Conservation (phyloP, 306 rosid species). For the Prunus dulcis region DNA sequence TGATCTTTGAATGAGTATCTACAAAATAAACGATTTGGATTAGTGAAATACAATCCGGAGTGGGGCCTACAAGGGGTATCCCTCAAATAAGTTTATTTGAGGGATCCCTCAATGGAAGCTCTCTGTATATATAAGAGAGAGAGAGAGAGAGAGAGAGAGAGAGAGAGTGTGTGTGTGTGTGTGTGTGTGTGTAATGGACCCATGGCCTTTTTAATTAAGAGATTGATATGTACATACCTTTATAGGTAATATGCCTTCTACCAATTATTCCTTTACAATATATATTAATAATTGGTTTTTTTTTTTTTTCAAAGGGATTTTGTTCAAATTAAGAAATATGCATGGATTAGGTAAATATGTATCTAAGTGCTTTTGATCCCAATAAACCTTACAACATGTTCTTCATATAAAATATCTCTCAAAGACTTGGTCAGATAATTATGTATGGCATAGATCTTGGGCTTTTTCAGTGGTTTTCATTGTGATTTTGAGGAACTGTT, state of each 20-base stretch:
- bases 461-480: too few relatives aligned
- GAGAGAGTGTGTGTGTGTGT: not conserved
- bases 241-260: conserved; percentile 58
- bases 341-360: conserved; percentile 49
- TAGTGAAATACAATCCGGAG: too few relatives aligned
- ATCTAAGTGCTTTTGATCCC: conserved; percentile 45
- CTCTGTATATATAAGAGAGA: too few relatives aligned
- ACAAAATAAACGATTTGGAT: too few relatives aligned
- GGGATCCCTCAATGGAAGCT: too few relatives aligned
- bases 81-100: too few relatives aligned
- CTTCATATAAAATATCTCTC: conserved; percentile 28
- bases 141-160: conserved; percentile 19
- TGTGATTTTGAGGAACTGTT: too few relatives aligned
- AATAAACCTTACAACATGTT: conserved; percentile 49
- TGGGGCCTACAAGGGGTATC: too few relatives aligned
- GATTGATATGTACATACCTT: conserved; percentile 12
- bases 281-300: conserved; percentile 46
- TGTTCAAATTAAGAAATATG: conserved; percentile 28
- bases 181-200: conserved; percentile 16
- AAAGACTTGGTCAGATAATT: conserved; percentile 6
- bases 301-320: conserved; percentile 5
- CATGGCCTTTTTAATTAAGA: too few relatives aligned
- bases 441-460: conserved; percentile 10
- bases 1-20: too few relatives aligned
- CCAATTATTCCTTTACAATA: conserved; percentile 46